A percentile compares a stretch with the other conserved stretches of the same genome.
Conservation (phyloP, 2,329 filamentous ascomycete species). For the Xylaria polymorpha region DNA sequence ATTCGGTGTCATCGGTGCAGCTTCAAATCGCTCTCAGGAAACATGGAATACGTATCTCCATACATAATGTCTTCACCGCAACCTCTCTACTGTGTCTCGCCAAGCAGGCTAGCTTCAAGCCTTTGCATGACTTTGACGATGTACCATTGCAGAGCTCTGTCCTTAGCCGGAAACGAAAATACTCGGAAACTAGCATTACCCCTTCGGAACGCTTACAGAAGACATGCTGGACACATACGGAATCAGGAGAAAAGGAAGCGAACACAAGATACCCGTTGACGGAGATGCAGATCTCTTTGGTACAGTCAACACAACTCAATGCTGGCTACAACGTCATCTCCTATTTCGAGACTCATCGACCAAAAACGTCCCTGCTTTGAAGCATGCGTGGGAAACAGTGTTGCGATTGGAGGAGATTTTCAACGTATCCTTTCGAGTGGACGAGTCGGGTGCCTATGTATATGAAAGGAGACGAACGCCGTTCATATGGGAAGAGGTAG, state of each 20-base stretch:
- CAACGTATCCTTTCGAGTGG: neutral
- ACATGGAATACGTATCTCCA: slow-evolving; percentile 4
- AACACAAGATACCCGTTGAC: slow-evolving; percentile 4
- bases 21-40: slow-evolving; percentile 5
- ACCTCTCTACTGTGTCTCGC: neutral
- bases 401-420: slow-evolving; percentile 5
- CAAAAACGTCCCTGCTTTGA: slow-evolving; percentile 7
- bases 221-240: neutral
- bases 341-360: slow-evolving; percentile 3
- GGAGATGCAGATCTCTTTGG: slow-evolving; percentile 3
- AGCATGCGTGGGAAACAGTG: slow-evolving; percentile 5
- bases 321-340: slow-evolving; percentile 9
- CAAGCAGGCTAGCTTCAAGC: neutral
- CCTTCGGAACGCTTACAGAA: neutral
- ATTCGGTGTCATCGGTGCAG: slow-evolving; percentile 1
- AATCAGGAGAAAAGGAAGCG: neutral
- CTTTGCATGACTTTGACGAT: neutral
- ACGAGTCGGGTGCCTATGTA: neutral
- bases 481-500: slow-evolving; percentile 3
- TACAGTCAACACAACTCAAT: slow-evolving; percentile 4
- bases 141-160: neutral
- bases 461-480: neutral
- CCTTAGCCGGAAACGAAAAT: neutral
- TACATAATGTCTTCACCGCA: neutral
- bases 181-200: neutral